Evolutionary conservation across 192 early-diverging fungal species (phyloP), one percentile per base, ranked within the genome.

Genomic region (Rhizoclosmatium globosum): DNA sequence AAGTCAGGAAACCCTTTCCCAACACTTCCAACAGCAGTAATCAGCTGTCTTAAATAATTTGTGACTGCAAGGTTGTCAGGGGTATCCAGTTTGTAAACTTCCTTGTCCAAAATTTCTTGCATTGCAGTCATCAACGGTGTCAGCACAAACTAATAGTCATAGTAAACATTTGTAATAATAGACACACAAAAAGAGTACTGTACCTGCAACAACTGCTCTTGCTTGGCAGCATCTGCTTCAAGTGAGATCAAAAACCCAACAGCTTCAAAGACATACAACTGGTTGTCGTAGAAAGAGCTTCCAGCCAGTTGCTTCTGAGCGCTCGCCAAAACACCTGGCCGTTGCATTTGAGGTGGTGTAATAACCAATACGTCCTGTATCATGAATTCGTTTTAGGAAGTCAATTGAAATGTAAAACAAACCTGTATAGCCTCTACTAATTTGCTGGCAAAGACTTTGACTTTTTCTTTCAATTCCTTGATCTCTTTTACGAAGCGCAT

Each of bases 221-320:
- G 95, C 64, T 91, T 90, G 46, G 86, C 81, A 56, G 92, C 87
- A 60, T 95, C 84, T 70, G 77, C 84, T 17, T 93, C 91, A 39
- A 91, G 83, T n/a, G 97, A 93, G 80, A 97, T 97, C 82, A 97
- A 84, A 56, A 92, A 88, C n/a, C 97, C 97, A 73, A 94, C 94
- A 6, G 95, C 91, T 82, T 98, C 97, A 87, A 96, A 97, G 47
- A 97, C 79, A 82, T 93, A 97, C 41, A 94, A 79, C 82, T 97
- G 95, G 67, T 91, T 92, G 76, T 92, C 91, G 73, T 94, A 95
- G 64, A 90, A 85, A 31, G 89, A 87, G 71, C 82, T 83, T n/a
- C 83, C 79, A 42, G 83, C 79, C 21, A 87, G 81, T 61, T 89
- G 86, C 77, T 81, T 72, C 50, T 47, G 66, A 31, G 83, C 87